Evolutionary conservation across 2,329 filamentous ascomycete species (phyloP).

Genomic region (Alternaria ventricosa): DNA sequence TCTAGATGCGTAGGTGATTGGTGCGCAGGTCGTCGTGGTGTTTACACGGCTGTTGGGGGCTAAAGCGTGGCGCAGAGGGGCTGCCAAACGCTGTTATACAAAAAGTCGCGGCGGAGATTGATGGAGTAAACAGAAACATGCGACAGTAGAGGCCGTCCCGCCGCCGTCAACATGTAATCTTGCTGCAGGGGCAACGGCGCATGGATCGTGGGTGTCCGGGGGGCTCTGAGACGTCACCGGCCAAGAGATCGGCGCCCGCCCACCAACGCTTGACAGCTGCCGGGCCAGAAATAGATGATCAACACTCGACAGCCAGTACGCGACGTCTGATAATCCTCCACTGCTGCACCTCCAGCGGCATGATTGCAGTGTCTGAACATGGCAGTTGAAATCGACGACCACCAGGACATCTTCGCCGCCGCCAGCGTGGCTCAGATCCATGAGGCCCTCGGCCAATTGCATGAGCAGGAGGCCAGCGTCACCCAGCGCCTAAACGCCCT

Average conservation of each 20-base stretch:
- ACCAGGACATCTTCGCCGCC: conserved; percentile 64
- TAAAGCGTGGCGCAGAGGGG: neutral
- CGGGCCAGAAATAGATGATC: conserved; percentile 2
- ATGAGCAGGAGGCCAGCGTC: conserved; percentile 75
- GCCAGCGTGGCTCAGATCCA: conserved; percentile 80
- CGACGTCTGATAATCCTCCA: neutral
- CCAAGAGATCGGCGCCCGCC: conserved; percentile 6
- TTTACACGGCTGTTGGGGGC: conserved; percentile 6
- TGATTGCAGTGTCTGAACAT: conserved; percentile 18
- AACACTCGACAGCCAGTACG: neutral
- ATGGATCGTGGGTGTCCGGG: neutral
- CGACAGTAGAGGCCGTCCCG: neutral
- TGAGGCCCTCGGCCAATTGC: conserved; percentile 75
- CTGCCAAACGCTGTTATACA: neutral
- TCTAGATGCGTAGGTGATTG: conserved; percentile 23
- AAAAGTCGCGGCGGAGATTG: neutral
- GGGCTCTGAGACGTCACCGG: conserved; percentile 8
- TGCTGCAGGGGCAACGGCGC: conserved; percentile 12
- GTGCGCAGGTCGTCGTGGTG: conserved; percentile 7
- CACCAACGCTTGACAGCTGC: conserved; percentile 1
- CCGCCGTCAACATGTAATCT: conserved; percentile 12
- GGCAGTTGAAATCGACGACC: conserved; percentile 22
- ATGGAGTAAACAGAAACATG: neutral
- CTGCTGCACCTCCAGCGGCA: conserved; percentile 4
- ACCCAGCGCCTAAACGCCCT: conserved; percentile 77